phyloP scores from a whole-genome alignment of 257 asterid genomes.

The Linaria vulgaris region DNA sequence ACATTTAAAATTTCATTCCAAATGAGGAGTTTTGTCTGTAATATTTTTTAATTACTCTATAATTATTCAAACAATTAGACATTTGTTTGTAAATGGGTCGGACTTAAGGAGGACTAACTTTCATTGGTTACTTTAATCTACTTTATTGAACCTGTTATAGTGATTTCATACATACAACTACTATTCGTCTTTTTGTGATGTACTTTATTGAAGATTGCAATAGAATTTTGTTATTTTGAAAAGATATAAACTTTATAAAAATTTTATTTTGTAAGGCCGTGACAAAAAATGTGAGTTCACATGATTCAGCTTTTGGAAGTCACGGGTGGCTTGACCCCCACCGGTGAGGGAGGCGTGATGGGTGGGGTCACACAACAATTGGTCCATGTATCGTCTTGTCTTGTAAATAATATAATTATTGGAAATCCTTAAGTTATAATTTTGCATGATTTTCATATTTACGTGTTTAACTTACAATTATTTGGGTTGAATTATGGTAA shows the following conservation, averaged over 20 bases:
- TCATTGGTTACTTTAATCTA: not conserved
- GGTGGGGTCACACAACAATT: not conserved
- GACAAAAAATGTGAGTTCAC: slow-evolving; percentile 44
- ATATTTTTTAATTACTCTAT: too few species aligned
- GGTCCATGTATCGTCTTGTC: not conserved
- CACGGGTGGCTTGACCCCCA: slow-evolving; percentile 36
- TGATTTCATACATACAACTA: slow-evolving; percentile 1
- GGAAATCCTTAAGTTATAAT: too few species aligned
- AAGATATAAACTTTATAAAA: not conserved
- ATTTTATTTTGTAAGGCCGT: slow-evolving; percentile 8
- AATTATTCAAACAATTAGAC: too few species aligned
- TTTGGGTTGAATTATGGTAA: too few species aligned
- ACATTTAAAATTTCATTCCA: too few species aligned
- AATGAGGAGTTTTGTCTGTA: too few species aligned
- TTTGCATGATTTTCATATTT: too few species aligned
- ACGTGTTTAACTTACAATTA: too few species aligned
- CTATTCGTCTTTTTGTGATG: slow-evolving; percentile 16
- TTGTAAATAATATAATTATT: too few species aligned
- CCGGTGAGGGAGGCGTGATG: not conserved
- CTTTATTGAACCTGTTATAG: slow-evolving; percentile 6
- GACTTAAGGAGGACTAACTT: not conserved
- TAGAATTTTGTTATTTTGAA: not conserved
- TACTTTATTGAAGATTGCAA: slow-evolving; percentile 21
- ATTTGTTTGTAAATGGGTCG: too few species aligned
- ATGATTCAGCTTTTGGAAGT: slow-evolving; percentile 41